Percentiles rank a stretch among this genome's conserved stretches.
Evolutionary conservation across 768 basidiomycete genomes (phyloP).

Genomic region (Harrya chromipes): DNA sequence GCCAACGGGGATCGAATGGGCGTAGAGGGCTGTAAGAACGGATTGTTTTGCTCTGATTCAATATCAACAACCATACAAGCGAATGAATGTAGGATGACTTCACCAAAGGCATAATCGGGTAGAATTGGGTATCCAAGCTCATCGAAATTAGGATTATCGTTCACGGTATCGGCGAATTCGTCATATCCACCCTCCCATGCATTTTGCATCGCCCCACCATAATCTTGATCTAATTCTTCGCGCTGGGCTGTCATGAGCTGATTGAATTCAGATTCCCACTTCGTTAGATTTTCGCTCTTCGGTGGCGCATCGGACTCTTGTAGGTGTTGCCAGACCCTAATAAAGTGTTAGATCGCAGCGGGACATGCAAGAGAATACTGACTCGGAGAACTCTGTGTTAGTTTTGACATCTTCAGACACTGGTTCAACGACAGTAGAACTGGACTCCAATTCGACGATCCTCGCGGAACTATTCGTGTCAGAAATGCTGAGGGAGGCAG

Average conservation of each 20-base stretch:
- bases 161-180: constrained; percentile 35
- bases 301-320: constrained; percentile 58
- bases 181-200: constrained; percentile 62
- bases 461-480: constrained; percentile 41
- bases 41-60: constrained; percentile 64
- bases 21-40: constrained; percentile 52
- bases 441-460: constrained; percentile 54
- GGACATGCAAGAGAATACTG: constrained; percentile 17
- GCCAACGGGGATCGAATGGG: constrained; percentile 49
- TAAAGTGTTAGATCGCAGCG: constrained; percentile 1
- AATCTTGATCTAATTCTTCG: constrained; percentile 64
- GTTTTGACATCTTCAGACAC: constrained; percentile 31
- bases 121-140: constrained; percentile 75
- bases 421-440: constrained; percentile 38
- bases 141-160: constrained; percentile 49
- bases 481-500: constrained; percentile 46
- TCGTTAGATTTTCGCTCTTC: constrained; percentile 60
- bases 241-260: constrained; percentile 69
- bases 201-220: constrained; percentile 56
- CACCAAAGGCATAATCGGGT: constrained; percentile 75
- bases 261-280: constrained; percentile 84
- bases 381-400: constrained; percentile 54
- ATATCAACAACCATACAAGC: constrained; percentile 1
- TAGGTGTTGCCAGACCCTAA: constrained; percentile 61
- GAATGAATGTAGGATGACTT: constrained; percentile 19